Percentiles rank a stretch among this genome's conserved stretches.
Evolutionary conservation across 768 basidiomycete genomes (phyloP).

Genomic region (Lactarius deliciosus): DNA sequence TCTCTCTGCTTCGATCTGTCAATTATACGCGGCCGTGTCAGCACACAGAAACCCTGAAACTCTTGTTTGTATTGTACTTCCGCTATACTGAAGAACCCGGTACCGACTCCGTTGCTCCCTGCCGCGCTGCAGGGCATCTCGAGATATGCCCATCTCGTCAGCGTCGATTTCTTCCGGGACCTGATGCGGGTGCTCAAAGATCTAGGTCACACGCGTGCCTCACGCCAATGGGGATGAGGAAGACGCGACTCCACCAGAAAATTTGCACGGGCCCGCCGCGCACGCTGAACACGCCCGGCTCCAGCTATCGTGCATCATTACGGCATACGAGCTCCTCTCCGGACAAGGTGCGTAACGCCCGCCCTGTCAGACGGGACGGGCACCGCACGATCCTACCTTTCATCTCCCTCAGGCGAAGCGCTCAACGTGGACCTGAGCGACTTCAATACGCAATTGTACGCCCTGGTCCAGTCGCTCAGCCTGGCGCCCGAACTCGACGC

Average conservation of each 20-base stretch:
- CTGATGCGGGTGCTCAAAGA: slow-evolving; percentile 82
- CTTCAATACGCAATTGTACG: slow-evolving; percentile 82
- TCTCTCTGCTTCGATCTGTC: slow-evolving; percentile 12
- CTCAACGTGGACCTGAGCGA: slow-evolving; percentile 92
- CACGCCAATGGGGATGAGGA: slow-evolving; percentile 38
- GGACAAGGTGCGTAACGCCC: slow-evolving; percentile 72
- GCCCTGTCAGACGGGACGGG: slow-evolving; percentile 10
- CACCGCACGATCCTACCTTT: slow-evolving; percentile 4
- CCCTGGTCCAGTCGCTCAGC: slow-evolving; percentile 73
- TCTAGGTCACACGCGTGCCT: slow-evolving; percentile 58
- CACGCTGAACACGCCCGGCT: slow-evolving; percentile 48
- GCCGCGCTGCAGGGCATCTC: slow-evolving; percentile 90
- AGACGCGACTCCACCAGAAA: slow-evolving; percentile 20
- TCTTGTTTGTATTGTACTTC: slow-evolving; percentile 96
- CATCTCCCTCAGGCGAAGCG: slow-evolving; percentile 74
- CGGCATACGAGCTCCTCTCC: slow-evolving; percentile 95
- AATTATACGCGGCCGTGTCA: slow-evolving; percentile 36
- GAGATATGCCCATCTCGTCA: slow-evolving; percentile 93
- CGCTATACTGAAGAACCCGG: slow-evolving; percentile 87
- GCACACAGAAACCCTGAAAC: slow-evolving; percentile 98
- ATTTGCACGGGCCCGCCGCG: slow-evolving; percentile 22
- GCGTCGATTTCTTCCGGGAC: slow-evolving; percentile 98
- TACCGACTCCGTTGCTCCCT: slow-evolving; percentile 75
- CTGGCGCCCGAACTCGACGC: slow-evolving; percentile 65
- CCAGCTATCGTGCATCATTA: slow-evolving; percentile 82